Base-by-base conservation (phyloP, 495 filamentous ascomycete genomes). In the Trichoderma erinaceum region DNA sequence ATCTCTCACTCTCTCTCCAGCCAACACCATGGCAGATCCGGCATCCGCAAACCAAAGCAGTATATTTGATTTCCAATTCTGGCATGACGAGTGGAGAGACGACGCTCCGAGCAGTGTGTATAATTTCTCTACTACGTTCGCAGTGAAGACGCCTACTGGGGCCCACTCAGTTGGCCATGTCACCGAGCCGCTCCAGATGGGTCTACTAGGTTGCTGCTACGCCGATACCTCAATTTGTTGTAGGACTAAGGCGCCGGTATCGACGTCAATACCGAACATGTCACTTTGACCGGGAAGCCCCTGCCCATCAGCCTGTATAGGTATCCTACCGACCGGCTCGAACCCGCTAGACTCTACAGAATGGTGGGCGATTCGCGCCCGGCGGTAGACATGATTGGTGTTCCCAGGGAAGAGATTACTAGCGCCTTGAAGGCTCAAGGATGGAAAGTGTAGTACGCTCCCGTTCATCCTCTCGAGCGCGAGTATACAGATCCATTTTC, bases 371-470 rank as follows among this genome's bases (percentile, higher is more conserved):
- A 44, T 10, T 12, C 10, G 43, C 43, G 11, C 11, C 10, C 1
- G 16, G 56, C 10, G n/a, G 56, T 25, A 21, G n/a, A 63, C 11
- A 15, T 63, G 10, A 32, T 12, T 15, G 11, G 1, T 15, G 56
- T 63, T 13, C 56, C 56, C 6, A 32, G n/a, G 56, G 56, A 25
- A 12, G 56, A 63, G 8, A 12, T 63, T 2, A n/a, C n/a, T n/a
- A n/a, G 2, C 56, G 56, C 56, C 3, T n/a, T 25, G 11, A 16
- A 63, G 56, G 56, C 56, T 21, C 56, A 63, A 32, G 56, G 56
- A 2, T 63, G 56, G 56, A 21, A 63, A 63, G 56, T 63, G 23
- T 63, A 63, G 56, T 32, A 32, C 29, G 56, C 56, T 4, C 56
- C 21, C 3, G 8, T 2, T 13, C 56, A 2, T 13, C 23, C 56